Percentiles rank a stretch among this genome's conserved stretches.
phyloP scores from a whole-genome alignment of 768 basidiomycete species.

The Postia placenta region DNA sequence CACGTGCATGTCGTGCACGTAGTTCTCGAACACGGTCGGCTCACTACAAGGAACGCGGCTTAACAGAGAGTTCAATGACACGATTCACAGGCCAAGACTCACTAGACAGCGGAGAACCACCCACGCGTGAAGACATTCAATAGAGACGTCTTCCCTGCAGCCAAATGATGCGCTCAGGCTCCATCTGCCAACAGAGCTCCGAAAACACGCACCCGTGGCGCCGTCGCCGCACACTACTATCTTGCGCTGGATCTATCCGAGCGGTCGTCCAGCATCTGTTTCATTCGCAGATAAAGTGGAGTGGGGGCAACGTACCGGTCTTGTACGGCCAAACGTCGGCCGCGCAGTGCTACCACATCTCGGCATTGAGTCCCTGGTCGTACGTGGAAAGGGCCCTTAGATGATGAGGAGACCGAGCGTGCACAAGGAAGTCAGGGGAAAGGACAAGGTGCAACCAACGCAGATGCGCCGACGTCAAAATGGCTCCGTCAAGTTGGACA shows the following conservation, averaged over 20 bases:
- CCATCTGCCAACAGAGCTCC: background rate
- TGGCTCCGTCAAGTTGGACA: background rate
- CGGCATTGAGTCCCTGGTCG: slow-evolving; percentile 38
- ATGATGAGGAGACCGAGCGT: background rate
- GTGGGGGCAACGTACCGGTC: slow-evolving; percentile 36
- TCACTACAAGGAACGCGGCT: slow-evolving; percentile 41
- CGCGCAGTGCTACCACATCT: slow-evolving; percentile 51
- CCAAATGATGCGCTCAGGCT: background rate
- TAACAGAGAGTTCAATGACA: background rate
- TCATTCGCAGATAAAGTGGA: background rate
- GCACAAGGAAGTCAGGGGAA: background rate
- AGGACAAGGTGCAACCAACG: too few relatives aligned
- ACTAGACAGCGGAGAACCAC: slow-evolving; percentile 95
- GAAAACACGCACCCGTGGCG: slow-evolving; percentile 68
- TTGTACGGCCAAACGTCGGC: slow-evolving; percentile 49
- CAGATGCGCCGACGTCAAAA: background rate
- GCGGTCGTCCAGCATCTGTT: background rate
- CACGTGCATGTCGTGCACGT: slow-evolving; percentile 83
- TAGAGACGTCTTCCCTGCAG: slow-evolving; percentile 74
- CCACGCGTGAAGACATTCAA: slow-evolving; percentile 87
- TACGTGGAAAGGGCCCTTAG: background rate
- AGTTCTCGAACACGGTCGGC: slow-evolving; percentile 96
- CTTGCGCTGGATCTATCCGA: slow-evolving; percentile 45
- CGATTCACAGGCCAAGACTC: slow-evolving; percentile 24
- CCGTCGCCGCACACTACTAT: slow-evolving; percentile 95